Evolutionary conservation across 345 rosid genomes (phyloP).

Genomic region (Acer negundo): DNA sequence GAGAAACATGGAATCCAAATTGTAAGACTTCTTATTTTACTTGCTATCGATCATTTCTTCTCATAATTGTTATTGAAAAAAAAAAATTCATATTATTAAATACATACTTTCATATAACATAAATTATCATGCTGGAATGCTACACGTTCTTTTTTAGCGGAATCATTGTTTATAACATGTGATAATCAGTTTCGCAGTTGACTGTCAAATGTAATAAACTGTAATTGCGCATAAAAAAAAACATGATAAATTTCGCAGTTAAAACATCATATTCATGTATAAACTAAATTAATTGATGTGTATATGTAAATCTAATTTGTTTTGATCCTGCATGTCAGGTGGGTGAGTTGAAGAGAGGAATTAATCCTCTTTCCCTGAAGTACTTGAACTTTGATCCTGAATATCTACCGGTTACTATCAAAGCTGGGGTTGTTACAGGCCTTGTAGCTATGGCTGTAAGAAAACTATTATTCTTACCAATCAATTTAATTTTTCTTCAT

Average conservation of each 20-base stretch:
- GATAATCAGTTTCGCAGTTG: no score
- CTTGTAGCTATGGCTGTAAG: constrained; percentile 77
- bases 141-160: no score
- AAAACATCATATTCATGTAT: no score
- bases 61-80: background rate
- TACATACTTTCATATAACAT: no score
- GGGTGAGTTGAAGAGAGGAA: constrained; percentile 70
- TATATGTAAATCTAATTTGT: background rate
- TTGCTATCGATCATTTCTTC: background rate
- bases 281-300: background rate
- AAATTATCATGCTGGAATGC: no score
- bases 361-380: constrained; percentile 67
- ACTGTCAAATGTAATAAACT: no score
- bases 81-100: background rate
- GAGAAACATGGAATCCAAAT: constrained; percentile 64
- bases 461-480: background rate
- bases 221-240: no score
- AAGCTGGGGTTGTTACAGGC: constrained; percentile 70
- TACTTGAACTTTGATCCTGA: constrained; percentile 53
- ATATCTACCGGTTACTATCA: constrained; percentile 52
- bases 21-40: constrained; percentile 33
- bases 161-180: no score
- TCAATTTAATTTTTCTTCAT: background rate
- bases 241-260: no score
- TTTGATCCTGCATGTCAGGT: constrained; percentile 44